Evolutionary conservation across 2,329 filamentous ascomycete genomes (phyloP), one percentile per base, ranked within the genome.

Genomic region (Sphaerostilbella broomeana): DNA sequence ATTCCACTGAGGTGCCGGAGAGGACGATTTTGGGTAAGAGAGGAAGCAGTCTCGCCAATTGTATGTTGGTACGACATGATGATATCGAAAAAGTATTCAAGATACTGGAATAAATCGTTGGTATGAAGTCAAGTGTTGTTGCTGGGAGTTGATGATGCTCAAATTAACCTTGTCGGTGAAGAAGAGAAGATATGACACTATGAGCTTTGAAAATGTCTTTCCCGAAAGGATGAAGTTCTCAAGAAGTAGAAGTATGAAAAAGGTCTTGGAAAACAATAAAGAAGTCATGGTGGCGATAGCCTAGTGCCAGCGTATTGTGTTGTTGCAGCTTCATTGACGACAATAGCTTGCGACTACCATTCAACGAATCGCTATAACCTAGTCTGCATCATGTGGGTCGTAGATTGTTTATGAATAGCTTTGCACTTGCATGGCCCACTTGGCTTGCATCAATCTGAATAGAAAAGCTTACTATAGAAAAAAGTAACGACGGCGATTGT

Each of bases 341-440:
- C 40, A 42, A 42, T 42, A 42, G 35, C 34, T 28, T 9, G 15
- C 19, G 11, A 33, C 24, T 19, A 16, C 25, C 25, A 41, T 38
- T 42, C 35, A 35, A 29, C 13, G n/a, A n/a, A n/a, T n/a, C n/a
- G n/a, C n/a, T n/a, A n/a, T n/a, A n/a, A n/a, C n/a, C n/a, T n/a
- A n/a, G n/a, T n/a, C n/a, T n/a, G n/a, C n/a, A n/a, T n/a, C n/a
- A n/a, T n/a, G n/a, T n/a, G n/a, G n/a, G n/a, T n/a, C n/a, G n/a
- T n/a, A n/a, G n/a, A n/a, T n/a, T n/a, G n/a, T n/a, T n/a, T n/a
- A n/a, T n/a, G n/a, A n/a, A n/a, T n/a, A n/a, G n/a, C n/a, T n/a
- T n/a, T n/a, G n/a, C n/a, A n/a, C n/a, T n/a, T n/a, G n/a, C n/a
- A n/a, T n/a, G n/a, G n/a, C n/a, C n/a, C n/a, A n/a, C n/a, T n/a